Evolutionary conservation across 1,284 basidiomycete species (phyloP), one percentile per base, ranked within the genome.

Genomic region (Cronartium quercuum): DNA sequence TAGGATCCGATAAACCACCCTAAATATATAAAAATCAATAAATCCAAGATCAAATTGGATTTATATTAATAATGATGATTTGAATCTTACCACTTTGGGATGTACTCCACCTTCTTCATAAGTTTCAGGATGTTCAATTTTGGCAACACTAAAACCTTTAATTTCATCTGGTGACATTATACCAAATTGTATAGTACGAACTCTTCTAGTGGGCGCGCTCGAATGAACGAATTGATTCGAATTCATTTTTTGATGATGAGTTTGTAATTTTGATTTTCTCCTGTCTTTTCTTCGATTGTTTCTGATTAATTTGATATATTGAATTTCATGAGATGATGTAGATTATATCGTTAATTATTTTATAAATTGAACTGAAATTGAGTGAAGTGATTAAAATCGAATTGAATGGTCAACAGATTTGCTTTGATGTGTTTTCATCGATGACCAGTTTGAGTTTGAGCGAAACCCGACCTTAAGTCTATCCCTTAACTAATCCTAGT

Each of bases 101-200:
- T 75, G 76, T 21, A 77, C 76, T 1, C 89, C 91, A 41, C 88
- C 85, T 83, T 99, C 96, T 82, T 99, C 96, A 88, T 94, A 94
- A 77, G 98, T 94, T 82, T 98, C 96, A 15, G 95, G 94, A 84
- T 92, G 90, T 84, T 98, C 95, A 81, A 98, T 92, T 86, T 98
- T 97, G 79, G 93, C 94, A 66, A 97, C 94, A 57, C 65, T 40
- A 74, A 78, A 77, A 63, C 76, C 95, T 92, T 80, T 81, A 82
- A 98, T 98, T 86, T 98, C 96, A 84, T 98, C 96, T n/a, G 96
- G 96, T 68, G 94, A 96, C 81, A 98, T 88, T 79, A 99, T 94
- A 81, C 96, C 95, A 85, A 99, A 99, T 84, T 98, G 96, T 77
- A 98, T 95, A 85, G 98, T 94, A 85, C 90, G 91, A 80, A 98